Conservation (phyloP, 1,139 yeast genomes). For the Yamadazyma songkhlaensis region DNA sequence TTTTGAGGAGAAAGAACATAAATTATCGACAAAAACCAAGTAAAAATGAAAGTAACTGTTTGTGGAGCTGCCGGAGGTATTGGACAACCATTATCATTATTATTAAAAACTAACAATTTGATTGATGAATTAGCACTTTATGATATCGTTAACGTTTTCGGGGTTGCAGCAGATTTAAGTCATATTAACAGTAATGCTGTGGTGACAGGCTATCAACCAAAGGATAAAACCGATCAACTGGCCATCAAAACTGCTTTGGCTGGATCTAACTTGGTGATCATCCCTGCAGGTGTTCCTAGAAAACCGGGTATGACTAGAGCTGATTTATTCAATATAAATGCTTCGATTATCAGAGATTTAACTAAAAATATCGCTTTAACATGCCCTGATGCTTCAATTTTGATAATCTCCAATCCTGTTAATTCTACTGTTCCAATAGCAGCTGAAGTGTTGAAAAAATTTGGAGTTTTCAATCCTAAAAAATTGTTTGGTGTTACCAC, state of each 20-base stretch:
- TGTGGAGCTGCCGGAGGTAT: constrained; percentile 83
- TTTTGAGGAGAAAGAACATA: too few relatives aligned
- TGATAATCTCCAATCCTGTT: constrained; percentile 73
- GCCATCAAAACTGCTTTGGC: constrained; percentile 50
- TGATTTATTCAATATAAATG: constrained; percentile 72
- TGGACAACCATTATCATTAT: constrained; percentile 71
- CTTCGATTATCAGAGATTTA: constrained; percentile 61
- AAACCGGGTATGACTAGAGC: constrained; percentile 82
- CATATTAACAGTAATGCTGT: constrained; percentile 64
- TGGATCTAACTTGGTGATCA: constrained; percentile 58
- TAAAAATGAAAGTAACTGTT: constrained; percentile 63
- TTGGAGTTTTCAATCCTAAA: constrained; percentile 61
- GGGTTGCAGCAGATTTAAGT: constrained; percentile 73
- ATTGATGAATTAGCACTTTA: constrained; percentile 58
- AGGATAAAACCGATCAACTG: constrained; percentile 43
- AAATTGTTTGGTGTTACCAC: constrained; percentile 74
- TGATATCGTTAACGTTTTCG: constrained; percentile 66
- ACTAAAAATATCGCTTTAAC: constrained; percentile 56
- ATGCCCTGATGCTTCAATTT: constrained; percentile 61
- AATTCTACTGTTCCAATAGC: constrained; percentile 76
- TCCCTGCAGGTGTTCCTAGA: constrained; percentile 84
- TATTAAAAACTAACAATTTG: constrained; percentile 55
- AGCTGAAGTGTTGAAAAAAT: constrained; percentile 61
- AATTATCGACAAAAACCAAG: neutral
- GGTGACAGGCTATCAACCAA: constrained; percentile 57